Percentiles rank a stretch among this genome's conserved stretches.
These are phyloP conservation scores for Ceratobasidium sp. DNA, from an alignment of 1,284 basidiomycete species.

Conservation along the genomic window DNA sequence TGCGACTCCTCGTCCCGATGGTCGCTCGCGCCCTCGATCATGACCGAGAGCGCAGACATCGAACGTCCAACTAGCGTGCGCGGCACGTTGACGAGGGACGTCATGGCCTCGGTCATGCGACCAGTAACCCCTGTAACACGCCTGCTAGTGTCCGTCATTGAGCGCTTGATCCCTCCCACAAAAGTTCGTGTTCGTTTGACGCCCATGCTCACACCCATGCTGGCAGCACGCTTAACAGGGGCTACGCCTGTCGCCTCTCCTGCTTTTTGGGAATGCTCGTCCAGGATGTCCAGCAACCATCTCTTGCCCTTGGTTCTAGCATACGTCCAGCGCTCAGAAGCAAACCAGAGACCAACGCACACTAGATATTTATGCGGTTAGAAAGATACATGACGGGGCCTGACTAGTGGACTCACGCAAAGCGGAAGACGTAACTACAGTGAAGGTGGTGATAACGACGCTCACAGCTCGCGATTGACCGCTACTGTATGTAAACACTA, in stretches of 20 bases:
- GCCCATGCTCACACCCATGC: neutral
- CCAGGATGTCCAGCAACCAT: constrained; percentile 44
- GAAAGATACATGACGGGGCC: too few species aligned
- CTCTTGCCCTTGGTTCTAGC: constrained; percentile 46
- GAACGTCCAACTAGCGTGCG: neutral
- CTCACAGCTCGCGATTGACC: constrained; percentile 15
- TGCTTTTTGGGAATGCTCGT: constrained; percentile 22
- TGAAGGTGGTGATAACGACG: constrained; percentile 45
- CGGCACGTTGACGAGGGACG: neutral
- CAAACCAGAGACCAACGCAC: constrained; percentile 49
- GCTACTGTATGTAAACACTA: constrained; percentile 46
- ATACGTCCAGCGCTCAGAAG: constrained; percentile 47
- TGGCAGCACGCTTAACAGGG: neutral
- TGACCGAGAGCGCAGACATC: constrained; percentile 8
- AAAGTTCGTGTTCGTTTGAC: neutral
- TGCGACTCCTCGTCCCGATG: constrained; percentile 24
- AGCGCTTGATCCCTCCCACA: constrained; percentile 22
- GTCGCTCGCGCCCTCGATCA: constrained; percentile 4
- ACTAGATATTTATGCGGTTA: constrained; percentile 1
- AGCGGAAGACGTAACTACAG: constrained; percentile 44
- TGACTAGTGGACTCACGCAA: constrained; percentile 24
- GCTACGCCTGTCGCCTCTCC: neutral
- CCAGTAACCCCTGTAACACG: constrained; percentile 23
- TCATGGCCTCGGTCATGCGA: constrained; percentile 22
- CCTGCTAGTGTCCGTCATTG: constrained; percentile 16